Percentiles rank a stretch among this genome's conserved stretches.
These are phyloP conservation scores for Theobroma grandiflorum DNA, from an alignment of 441 rosid species.

Conservation along the genomic window DNA sequence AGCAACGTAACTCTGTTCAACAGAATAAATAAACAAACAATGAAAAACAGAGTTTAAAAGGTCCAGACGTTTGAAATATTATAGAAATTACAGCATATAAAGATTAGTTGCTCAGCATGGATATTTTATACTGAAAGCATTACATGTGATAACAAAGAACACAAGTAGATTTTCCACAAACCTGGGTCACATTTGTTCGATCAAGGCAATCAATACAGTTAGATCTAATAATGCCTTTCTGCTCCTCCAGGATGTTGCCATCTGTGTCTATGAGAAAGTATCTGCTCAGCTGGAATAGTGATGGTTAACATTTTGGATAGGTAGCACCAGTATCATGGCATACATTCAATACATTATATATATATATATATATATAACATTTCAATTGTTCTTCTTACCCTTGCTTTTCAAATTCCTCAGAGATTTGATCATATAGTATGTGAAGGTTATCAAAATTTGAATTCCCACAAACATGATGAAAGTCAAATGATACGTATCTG, in stretches of 20 bases:
- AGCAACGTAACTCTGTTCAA: conserved; percentile 77
- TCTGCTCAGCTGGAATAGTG: conserved; percentile 84
- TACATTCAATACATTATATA: conserved; percentile 26
- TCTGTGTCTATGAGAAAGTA: conserved; percentile 75
- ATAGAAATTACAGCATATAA: conserved; percentile 7
- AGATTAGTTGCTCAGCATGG: conserved; percentile 34
- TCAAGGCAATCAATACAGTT: conserved; percentile 99
- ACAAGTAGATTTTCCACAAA: conserved; percentile 32
- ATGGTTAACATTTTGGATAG: conserved; percentile 52
- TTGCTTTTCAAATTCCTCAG: conserved; percentile 78
- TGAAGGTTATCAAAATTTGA: conserved; percentile 81
- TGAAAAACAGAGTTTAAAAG: conserved; percentile 19
- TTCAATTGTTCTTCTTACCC: conserved; percentile 60
- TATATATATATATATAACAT: conserved; percentile 23
- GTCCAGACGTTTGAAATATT: conserved; percentile 10
- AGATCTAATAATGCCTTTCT: conserved; percentile 87
- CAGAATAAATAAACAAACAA: conserved; percentile 28
- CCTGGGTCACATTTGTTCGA: conserved; percentile 99
- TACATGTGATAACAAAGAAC: conserved; percentile 15
- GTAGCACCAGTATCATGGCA: conserved; percentile 45
- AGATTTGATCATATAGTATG: conserved; percentile 77
- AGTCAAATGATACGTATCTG: conserved; percentile 92
- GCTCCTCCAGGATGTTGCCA: conserved; percentile 78
- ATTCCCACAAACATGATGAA: conserved; percentile 84
- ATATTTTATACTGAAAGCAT: not conserved